These are phyloP conservation scores for Ramularia collo-cygni DNA, from an alignment of 2,329 filamentous ascomycete genomes.

Conservation along the genomic window DNA sequence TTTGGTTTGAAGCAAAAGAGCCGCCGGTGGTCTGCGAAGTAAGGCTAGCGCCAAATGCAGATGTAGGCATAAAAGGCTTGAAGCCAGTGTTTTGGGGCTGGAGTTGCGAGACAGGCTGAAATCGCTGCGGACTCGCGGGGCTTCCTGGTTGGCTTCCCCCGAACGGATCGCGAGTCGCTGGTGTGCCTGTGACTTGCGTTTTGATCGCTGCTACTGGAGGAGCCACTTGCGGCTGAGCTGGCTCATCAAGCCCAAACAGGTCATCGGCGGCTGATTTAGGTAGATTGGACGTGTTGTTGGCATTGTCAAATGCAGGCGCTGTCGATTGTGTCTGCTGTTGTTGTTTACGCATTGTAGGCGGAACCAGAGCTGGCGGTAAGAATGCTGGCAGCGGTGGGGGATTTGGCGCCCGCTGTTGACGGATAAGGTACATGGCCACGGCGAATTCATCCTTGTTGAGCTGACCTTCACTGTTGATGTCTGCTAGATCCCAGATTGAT, in stretches of 20 bases:
- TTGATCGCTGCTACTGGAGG: slow-evolving; percentile 45
- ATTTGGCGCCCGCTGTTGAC: slow-evolving; percentile 73
- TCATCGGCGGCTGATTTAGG: slow-evolving; percentile 86
- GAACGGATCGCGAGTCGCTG: slow-evolving; percentile 57
- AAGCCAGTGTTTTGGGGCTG: slow-evolving; percentile 45
- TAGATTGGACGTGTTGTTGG: slow-evolving; percentile 38
- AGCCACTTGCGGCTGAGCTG: slow-evolving; percentile 43
- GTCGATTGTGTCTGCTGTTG: slow-evolving; percentile 45
- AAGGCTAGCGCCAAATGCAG: slow-evolving; percentile 80
- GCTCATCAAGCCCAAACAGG: slow-evolving; percentile 82
- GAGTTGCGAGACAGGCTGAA: slow-evolving; percentile 15
- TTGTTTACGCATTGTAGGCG: slow-evolving; percentile 72
- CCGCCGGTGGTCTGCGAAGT: slow-evolving; percentile 69
- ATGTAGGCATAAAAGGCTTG: slow-evolving; percentile 88
- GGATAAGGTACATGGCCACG: slow-evolving; percentile 94
- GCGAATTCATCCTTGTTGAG: slow-evolving; percentile 87
- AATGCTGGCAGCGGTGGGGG: slow-evolving; percentile 63
- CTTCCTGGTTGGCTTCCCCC: slow-evolving; percentile 43
- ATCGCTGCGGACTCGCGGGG: slow-evolving; percentile 46
- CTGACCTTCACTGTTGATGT: slow-evolving; percentile 84
- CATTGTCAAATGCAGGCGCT: slow-evolving; percentile 48
- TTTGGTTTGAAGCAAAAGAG: slow-evolving; percentile 33
- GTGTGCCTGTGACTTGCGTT: slow-evolving; percentile 69
- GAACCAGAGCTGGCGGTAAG: slow-evolving; percentile 75
- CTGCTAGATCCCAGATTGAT: slow-evolving; percentile 94